These are phyloP conservation scores for Colletotrichum simmondsii DNA, from an alignment of 2,329 filamentous ascomycete genomes.

Conservation along the genomic window DNA sequence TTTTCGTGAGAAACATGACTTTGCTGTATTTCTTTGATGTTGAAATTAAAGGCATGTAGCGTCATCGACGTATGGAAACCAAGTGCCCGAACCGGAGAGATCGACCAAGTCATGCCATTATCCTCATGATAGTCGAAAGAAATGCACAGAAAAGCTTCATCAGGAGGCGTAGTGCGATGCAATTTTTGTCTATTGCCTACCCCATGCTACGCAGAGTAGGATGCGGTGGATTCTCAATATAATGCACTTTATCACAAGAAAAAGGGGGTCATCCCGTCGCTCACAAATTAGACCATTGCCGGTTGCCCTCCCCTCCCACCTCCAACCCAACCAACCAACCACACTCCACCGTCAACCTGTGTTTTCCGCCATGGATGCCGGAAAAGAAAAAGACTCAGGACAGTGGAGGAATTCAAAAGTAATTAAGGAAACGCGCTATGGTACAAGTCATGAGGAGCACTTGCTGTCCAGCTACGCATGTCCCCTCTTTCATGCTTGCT, in stretches of 20 bases:
- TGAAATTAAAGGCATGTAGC: too few relatives aligned
- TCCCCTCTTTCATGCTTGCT: slow-evolving; percentile 40
- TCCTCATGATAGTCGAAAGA: background rate
- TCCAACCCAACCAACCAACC: background rate
- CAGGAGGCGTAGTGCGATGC: background rate
- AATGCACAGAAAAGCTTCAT: background rate
- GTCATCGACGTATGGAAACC: too few relatives aligned
- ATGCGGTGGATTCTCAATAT: slow-evolving; percentile 25
- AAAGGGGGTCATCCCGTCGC: slow-evolving; percentile 10
- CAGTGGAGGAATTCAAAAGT: background rate
- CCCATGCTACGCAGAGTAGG: slow-evolving; percentile 10
- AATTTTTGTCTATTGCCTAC: slow-evolving; percentile 29
- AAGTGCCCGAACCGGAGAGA: too few relatives aligned
- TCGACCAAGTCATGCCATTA: background rate
- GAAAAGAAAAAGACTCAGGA: too few relatives aligned
- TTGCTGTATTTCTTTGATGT: too few relatives aligned
- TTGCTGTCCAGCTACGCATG: background rate
- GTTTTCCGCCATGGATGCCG: background rate
- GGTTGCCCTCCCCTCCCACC: background rate
- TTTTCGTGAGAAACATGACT: too few relatives aligned
- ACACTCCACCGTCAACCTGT: background rate
- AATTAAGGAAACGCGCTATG: slow-evolving; percentile 12
- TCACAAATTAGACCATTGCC: slow-evolving; percentile 28
- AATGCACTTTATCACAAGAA: slow-evolving; percentile 29
- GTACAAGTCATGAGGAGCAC: slow-evolving; percentile 3